Evolutionary conservation across 169 alveolate genomes (phyloP).

Genomic region (Plasmodium knowlesi): DNA sequence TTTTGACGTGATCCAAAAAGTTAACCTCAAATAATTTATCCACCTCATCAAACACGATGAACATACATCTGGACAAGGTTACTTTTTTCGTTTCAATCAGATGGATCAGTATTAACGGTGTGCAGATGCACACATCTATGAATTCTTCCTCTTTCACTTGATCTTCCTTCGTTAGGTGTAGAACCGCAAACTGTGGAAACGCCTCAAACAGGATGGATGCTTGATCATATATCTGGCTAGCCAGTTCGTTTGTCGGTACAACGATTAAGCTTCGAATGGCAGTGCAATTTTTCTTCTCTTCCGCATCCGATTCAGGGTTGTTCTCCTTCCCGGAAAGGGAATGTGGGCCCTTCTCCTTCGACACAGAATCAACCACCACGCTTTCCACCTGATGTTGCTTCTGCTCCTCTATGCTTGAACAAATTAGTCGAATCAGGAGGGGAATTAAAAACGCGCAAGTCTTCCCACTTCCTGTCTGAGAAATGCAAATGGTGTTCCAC

Average conservation of each 20-base stretch:
- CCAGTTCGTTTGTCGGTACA: conserved; percentile 63
- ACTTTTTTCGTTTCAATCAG: conserved; percentile 37
- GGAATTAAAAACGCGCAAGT: conserved; percentile 85
- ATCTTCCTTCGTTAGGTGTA: conserved; percentile 9
- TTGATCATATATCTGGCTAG: conserved; percentile 63
- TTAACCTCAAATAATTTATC: conserved; percentile 66
- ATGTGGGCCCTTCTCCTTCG: neutral
- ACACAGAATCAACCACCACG: neutral
- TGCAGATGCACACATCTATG: conserved; percentile 48
- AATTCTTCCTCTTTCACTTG: conserved; percentile 15
- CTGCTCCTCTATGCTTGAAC: neutral
- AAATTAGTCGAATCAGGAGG: conserved; percentile 40
- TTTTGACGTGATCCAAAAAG: conserved; percentile 30
- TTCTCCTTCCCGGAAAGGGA: neutral
- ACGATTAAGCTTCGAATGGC: conserved; percentile 41
- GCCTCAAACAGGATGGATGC: conserved; percentile 33
- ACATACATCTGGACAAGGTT: conserved; percentile 45
- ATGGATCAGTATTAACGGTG: conserved; percentile 24
- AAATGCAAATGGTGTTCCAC: conserved; percentile 80
- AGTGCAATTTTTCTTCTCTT: neutral
- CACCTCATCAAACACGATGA: conserved; percentile 69
- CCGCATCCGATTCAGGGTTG: neutral
- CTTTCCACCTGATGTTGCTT: neutral
- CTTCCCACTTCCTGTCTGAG: conserved; percentile 88
- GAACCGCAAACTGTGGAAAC: neutral